Evolutionary conservation across 1,284 basidiomycete genomes (phyloP).

Genomic region (Porogramme epimiltina): DNA sequence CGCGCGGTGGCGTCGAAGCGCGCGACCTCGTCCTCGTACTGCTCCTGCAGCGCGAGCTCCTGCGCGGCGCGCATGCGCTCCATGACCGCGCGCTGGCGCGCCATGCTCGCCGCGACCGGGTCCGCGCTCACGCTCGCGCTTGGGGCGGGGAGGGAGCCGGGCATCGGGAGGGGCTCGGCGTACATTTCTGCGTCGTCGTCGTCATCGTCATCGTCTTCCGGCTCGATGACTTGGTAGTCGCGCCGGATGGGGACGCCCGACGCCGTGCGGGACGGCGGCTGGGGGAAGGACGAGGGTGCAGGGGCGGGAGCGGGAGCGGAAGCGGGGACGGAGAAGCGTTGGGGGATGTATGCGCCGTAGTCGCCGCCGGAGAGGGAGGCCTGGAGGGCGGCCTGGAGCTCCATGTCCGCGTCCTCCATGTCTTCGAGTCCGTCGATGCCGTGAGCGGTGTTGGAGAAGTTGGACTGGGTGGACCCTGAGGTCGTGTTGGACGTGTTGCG

Average conservation of each 20-base stretch:
- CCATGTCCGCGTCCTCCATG: conserved; percentile 84
- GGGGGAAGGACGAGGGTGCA: neutral
- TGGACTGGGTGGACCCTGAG: no score
- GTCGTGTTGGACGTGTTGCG: no score
- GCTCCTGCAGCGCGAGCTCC: conserved; percentile 63
- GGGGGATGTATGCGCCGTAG: conserved; percentile 10
- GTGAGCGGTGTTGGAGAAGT: conserved; percentile 15
- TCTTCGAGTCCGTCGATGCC: conserved; percentile 31
- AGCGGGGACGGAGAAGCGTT: conserved; percentile 1
- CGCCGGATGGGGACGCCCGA: conserved; percentile 3
- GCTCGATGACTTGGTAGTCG: conserved; percentile 13
- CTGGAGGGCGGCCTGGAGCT: conserved; percentile 83
- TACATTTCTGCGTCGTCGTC: conserved; percentile 7
- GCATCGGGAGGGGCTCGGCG: neutral
- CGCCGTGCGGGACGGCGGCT: neutral
- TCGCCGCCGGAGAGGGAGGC: conserved; percentile 54
- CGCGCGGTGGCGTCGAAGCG: conserved; percentile 27
- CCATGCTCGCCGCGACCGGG: conserved; percentile 67
- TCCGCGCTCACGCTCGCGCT: conserved; percentile 36
- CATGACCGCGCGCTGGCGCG: conserved; percentile 62
- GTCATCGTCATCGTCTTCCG: conserved; percentile 22
- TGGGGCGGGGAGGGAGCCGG: conserved; percentile 2
- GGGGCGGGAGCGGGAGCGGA: neutral
- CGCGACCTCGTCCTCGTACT: conserved; percentile 48
- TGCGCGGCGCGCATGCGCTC: conserved; percentile 71